phyloP scores from a whole-genome alignment of 495 filamentous ascomycete species.

The Oleoguttula mirabilis region DNA sequence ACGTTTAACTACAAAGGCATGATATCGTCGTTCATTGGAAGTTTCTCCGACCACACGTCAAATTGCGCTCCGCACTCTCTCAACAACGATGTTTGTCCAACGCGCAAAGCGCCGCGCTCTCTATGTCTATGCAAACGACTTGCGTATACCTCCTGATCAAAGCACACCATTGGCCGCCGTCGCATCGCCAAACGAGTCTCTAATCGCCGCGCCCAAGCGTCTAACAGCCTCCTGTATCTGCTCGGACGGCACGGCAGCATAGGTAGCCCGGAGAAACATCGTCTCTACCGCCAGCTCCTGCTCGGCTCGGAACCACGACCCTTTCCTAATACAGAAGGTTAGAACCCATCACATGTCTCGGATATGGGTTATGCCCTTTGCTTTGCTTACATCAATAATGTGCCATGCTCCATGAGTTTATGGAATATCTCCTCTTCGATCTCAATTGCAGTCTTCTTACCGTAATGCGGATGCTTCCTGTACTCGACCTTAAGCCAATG shows the following conservation, averaged over 20 bases:
- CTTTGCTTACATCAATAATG: slow-evolving; percentile 64
- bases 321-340: too few species aligned
- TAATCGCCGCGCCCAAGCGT: slow-evolving; percentile 59
- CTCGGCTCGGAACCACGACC: slow-evolving; percentile 78
- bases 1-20: too few species aligned
- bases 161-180: slow-evolving; percentile 2
- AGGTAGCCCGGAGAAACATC: slow-evolving; percentile 82
- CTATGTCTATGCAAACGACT: too few species aligned
- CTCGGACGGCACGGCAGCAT: slow-evolving; percentile 62
- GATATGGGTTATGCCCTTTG: too few species aligned
- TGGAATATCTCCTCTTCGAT: slow-evolving; percentile 83
- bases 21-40: too few species aligned
- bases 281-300: slow-evolving; percentile 36
- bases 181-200: slow-evolving; percentile 45
- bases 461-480: slow-evolving; percentile 51
- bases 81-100: too few species aligned
- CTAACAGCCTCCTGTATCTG: slow-evolving; percentile 68
- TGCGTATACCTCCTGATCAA: too few species aligned
- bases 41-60: too few species aligned
- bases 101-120: too few species aligned
- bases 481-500: slow-evolving; percentile 78
- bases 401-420: slow-evolving; percentile 53
- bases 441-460: slow-evolving; percentile 40
- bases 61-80: too few species aligned
- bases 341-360: too few species aligned